Evolutionary conservation across 2,329 filamentous ascomycete species (phyloP).

Genomic region (Fusarium equiseti): DNA sequence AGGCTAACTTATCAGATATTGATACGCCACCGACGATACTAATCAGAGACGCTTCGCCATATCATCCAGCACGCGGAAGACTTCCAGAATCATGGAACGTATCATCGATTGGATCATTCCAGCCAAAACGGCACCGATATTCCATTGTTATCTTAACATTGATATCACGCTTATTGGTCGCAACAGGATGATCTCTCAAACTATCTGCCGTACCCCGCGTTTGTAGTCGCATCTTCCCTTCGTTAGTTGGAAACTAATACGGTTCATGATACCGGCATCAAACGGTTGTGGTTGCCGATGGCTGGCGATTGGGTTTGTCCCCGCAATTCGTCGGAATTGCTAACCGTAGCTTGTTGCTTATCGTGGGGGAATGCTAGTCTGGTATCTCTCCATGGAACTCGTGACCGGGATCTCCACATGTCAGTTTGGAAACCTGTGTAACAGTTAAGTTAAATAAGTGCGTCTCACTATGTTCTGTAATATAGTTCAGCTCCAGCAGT

Average conservation of each 20-base stretch:
- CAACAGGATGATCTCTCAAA: background rate
- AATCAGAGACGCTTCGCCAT: too few species aligned
- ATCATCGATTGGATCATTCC: background rate
- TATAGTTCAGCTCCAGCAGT: background rate
- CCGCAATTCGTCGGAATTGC: conserved; percentile 12
- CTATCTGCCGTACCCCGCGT: conserved; percentile 6
- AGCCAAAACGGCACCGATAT: background rate
- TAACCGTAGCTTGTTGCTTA: conserved; percentile 3
- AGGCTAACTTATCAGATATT: background rate
- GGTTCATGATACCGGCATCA: background rate
- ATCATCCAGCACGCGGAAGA: too few species aligned
- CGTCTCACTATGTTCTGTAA: background rate
- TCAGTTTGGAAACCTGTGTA: background rate
- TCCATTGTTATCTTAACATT: background rate
- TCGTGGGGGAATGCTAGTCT: background rate
- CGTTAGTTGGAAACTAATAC: background rate
- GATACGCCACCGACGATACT: too few species aligned
- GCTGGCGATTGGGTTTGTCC: background rate
- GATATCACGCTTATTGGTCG: too few species aligned
- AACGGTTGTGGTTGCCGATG: conserved; percentile 8
- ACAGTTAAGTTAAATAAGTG: background rate
- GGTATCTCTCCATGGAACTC: background rate
- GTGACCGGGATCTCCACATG: background rate
- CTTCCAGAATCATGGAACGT: fast-evolving
- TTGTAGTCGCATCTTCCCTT: background rate